These are phyloP conservation scores for Juncus inflexus DNA, from an alignment of 176 grass and related monocot species.

Conservation along the genomic window DNA sequence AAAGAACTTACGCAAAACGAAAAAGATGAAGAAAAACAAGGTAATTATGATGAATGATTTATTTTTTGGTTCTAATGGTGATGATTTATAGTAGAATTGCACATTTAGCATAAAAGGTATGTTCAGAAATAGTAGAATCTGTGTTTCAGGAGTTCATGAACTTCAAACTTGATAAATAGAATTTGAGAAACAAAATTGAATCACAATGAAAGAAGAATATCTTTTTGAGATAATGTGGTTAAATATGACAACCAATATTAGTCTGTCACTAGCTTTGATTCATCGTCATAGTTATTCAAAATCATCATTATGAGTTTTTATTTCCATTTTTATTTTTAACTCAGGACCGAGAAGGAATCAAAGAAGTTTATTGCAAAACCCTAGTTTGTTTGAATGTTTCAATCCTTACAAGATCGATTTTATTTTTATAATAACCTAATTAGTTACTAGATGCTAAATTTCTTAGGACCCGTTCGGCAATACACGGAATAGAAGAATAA, in stretches of 20 bases:
- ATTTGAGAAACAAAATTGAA: neutral
- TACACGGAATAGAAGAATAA: too few species aligned
- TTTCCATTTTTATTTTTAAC: neutral
- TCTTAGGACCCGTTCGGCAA: too few species aligned
- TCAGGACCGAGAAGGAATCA: too few species aligned
- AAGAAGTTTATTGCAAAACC: too few species aligned
- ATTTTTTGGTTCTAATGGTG: conserved; percentile 2
- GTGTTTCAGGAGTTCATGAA: neutral
- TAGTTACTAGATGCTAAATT: too few species aligned
- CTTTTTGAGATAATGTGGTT: conserved; percentile 11
- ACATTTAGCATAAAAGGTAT: neutral
- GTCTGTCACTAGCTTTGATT: too few species aligned
- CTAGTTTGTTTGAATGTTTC: too few species aligned
- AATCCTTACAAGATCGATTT: too few species aligned
- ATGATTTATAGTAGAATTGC: conserved; percentile 13
- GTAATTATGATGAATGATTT: conserved; percentile 1
- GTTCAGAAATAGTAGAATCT: neutral
- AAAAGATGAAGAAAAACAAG: neutral
- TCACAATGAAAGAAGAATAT: conserved; percentile 12
- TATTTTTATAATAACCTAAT: too few species aligned
- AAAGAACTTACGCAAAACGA: conserved; percentile 5
- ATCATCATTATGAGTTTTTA: conserved; percentile 2
- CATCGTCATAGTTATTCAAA: too few species aligned
- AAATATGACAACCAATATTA: too few species aligned
- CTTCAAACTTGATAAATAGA: conserved; percentile 7